Evolutionary conservation across 2,329 filamentous ascomycete species (phyloP).

Genomic region (Biscogniauxia mediterranea): DNA sequence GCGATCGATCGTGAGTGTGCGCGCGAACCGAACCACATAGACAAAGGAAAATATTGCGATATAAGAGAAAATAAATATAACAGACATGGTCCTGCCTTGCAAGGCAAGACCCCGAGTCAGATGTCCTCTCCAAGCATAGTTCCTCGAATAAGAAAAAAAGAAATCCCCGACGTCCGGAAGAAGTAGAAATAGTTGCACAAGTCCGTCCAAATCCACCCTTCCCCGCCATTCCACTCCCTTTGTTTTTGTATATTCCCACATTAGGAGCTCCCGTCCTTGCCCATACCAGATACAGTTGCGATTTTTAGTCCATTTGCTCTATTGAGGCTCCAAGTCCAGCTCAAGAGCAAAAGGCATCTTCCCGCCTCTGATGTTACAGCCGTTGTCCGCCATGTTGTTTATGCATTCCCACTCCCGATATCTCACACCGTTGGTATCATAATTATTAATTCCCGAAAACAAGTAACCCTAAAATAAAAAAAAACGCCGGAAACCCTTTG

Average conservation of each 20-base stretch:
- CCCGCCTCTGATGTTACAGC: background rate
- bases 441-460: conserved; percentile 12
- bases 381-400: conserved; percentile 5
- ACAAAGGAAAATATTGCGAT: too few species aligned
- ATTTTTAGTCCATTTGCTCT: conserved; percentile 20
- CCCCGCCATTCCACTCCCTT: background rate
- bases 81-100: too few species aligned
- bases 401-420: conserved; percentile 3
- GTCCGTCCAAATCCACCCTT: background rate
- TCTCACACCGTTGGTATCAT: conserved; percentile 7
- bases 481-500: conserved; percentile 22
- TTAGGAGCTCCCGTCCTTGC: conserved; percentile 2
- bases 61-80: background rate
- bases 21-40: too few species aligned
- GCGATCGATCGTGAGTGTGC: background rate
- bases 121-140: conserved; percentile 1
- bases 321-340: conserved; percentile 33
- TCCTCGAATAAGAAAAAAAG: background rate
- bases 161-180: background rate
- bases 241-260: background rate
- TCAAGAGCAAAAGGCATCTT: conserved; percentile 27
- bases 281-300: conserved; percentile 11
- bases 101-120: too few species aligned
- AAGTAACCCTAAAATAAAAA: conserved; percentile 13
- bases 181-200: background rate